Percentiles rank a stretch among this genome's conserved stretches.
phyloP scores from a whole-genome alignment of 306 rosid species.

The Acacia confusa region DNA sequence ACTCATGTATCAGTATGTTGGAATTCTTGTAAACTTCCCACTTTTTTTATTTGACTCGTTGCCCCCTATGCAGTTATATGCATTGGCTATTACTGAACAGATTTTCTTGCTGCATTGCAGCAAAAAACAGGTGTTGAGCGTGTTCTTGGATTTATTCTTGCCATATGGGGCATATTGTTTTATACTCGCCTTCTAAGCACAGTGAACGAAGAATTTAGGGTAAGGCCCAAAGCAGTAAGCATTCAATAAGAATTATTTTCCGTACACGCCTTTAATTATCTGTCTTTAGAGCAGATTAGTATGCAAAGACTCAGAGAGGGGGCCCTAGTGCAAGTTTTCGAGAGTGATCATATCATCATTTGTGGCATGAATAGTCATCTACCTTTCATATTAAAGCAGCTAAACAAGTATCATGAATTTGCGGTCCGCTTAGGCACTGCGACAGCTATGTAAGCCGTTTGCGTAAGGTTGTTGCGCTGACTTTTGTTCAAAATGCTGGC shows the following conservation, averaged over 20 bases:
- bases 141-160: constrained; percentile 82
- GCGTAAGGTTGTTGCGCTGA: constrained; percentile 23
- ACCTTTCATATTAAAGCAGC: constrained; percentile 83
- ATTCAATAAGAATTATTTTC: constrained; percentile 23
- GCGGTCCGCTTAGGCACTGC: constrained; percentile 96
- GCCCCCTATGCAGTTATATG: constrained; percentile 6
- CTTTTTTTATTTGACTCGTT: background rate
- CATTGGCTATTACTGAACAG: constrained; percentile 20
- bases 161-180: constrained; percentile 96
- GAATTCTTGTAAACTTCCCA: constrained; percentile 27
- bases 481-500: constrained; percentile 36
- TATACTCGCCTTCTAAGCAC: constrained; percentile 92
- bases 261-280: constrained; percentile 33
- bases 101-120: constrained; percentile 47
- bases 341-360: constrained; percentile 89
- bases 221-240: constrained; percentile 40
- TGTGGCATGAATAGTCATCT: constrained; percentile 92
- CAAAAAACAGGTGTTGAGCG: constrained; percentile 87
- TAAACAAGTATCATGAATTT: constrained; percentile 81
- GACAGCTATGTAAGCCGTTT: constrained; percentile 74
- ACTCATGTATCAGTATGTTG: constrained; percentile 77
- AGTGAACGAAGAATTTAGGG: constrained; percentile 97
- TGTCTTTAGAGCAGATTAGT: constrained; percentile 59
- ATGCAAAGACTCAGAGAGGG: constrained; percentile 96
- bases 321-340: constrained; percentile 91